Conservation (phyloP, 208 protist genomes). For the Trypanosoma theileri region DNA sequence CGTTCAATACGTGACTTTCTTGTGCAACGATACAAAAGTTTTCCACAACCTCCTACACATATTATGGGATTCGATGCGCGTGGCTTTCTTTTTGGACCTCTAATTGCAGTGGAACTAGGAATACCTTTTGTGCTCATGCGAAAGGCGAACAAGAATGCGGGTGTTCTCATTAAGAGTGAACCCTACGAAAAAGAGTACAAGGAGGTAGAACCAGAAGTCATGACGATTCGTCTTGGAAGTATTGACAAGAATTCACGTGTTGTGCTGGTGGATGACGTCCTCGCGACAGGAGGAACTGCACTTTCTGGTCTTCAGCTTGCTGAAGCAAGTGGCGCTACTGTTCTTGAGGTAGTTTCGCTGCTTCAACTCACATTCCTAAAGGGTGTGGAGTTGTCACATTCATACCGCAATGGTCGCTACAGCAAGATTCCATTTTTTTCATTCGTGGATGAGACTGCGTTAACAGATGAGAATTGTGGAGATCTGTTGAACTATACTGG, state of each 20-base stretch:
- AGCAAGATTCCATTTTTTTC: slow-evolving; percentile 68
- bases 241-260: slow-evolving; percentile 72
- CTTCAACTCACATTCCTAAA: slow-evolving; percentile 65
- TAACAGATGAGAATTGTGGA: slow-evolving; percentile 80
- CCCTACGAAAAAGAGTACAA: slow-evolving; percentile 91
- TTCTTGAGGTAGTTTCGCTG: slow-evolving; percentile 69
- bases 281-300: slow-evolving; percentile 90
- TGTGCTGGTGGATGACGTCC: slow-evolving; percentile 91
- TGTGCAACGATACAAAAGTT: slow-evolving; percentile 69
- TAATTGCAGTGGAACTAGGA: slow-evolving; percentile 85
- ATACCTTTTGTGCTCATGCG: slow-evolving; percentile 92
- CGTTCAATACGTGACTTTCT: slow-evolving; percentile 81
- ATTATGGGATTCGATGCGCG: slow-evolving; percentile 89
- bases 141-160: slow-evolving; percentile 86
- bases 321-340: slow-evolving; percentile 64
- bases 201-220: slow-evolving; percentile 72
- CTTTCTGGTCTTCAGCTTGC: slow-evolving; percentile 89
- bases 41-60: slow-evolving; percentile 68
- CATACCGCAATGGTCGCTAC: slow-evolving; percentile 57
- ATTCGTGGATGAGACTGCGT: slow-evolving; percentile 51
- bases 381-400: slow-evolving; percentile 72
- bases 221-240: slow-evolving; percentile 83
- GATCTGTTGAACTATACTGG: slow-evolving; percentile 62
- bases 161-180: slow-evolving; percentile 84
- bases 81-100: slow-evolving; percentile 88